These are phyloP conservation scores for Yamadazyma laniorum DNA, from an alignment of 805 yeast species.

Conservation along the genomic window DNA sequence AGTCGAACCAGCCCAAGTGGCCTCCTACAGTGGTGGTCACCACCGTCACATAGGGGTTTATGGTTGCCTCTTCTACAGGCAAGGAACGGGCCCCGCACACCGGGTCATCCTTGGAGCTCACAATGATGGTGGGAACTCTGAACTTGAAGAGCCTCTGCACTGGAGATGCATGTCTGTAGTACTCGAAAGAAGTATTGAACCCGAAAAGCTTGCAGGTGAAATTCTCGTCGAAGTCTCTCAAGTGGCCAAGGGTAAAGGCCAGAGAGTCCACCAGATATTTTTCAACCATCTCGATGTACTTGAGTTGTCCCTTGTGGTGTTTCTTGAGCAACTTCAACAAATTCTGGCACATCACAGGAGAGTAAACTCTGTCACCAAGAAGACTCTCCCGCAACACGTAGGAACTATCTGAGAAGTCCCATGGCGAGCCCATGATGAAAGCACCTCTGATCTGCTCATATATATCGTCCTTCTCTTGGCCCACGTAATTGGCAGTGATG, in stretches of 20 bases:
- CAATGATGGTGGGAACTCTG: constrained; percentile 59
- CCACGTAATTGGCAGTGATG: constrained; percentile 63
- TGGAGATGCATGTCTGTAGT: constrained; percentile 67
- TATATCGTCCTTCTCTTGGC: constrained; percentile 54
- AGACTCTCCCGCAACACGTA: constrained; percentile 42
- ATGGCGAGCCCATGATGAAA: constrained; percentile 61
- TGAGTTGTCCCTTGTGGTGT: constrained; percentile 30
- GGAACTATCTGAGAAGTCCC: constrained; percentile 66
- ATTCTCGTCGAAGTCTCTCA: constrained; percentile 58
- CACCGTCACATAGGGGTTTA: constrained; percentile 59
- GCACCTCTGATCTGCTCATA: constrained; percentile 56
- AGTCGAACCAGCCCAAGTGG: constrained; percentile 55
- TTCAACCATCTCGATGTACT: constrained; percentile 22
- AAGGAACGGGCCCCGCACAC: constrained; percentile 52
- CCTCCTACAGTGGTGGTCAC: constrained; percentile 68
- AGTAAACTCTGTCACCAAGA: constrained; percentile 38
- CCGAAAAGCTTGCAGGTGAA: constrained; percentile 66
- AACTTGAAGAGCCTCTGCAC: constrained; percentile 52
- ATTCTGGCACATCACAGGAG: constrained; percentile 43
- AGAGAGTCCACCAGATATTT: constrained; percentile 30
- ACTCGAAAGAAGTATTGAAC: constrained; percentile 57
- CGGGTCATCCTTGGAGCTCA: constrained; percentile 69
- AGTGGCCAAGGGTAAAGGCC: constrained; percentile 30
- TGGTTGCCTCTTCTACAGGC: constrained; percentile 48
- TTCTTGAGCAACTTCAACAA: constrained; percentile 30